These are phyloP conservation scores for Populus hybrid DNA, from an alignment of 441 rosid species.

Conservation along the genomic window DNA sequence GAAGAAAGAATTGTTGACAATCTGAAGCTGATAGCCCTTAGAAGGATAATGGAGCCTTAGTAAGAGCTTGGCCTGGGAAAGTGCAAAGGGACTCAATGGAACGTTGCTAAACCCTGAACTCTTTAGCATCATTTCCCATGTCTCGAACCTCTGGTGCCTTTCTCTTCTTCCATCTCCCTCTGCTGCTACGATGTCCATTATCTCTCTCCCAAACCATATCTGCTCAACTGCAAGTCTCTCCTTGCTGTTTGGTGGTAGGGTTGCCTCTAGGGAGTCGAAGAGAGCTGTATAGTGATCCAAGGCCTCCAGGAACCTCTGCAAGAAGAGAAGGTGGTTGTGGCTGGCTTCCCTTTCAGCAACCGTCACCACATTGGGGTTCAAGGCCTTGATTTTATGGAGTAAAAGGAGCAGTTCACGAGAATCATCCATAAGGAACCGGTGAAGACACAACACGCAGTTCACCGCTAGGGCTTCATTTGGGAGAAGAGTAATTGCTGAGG, in stretches of 20 bases:
- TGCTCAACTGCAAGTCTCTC: conserved; percentile 79
- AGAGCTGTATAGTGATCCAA: conserved; percentile 69
- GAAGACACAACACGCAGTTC: conserved; percentile 70
- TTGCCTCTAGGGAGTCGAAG: conserved; percentile 85
- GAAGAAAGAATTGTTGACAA: conserved; percentile 54
- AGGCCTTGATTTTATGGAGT: conserved; percentile 54
- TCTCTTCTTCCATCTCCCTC: conserved; percentile 59
- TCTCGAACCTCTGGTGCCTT: conserved; percentile 57
- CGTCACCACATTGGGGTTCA: conserved; percentile 75
- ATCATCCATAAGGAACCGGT: conserved; percentile 53
- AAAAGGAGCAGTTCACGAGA: conserved; percentile 51
- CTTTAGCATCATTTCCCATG: conserved; percentile 70
- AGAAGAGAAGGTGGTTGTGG: conserved; percentile 63
- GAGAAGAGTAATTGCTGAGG: conserved; percentile 41
- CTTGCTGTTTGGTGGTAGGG: conserved; percentile 77
- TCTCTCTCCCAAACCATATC: conserved; percentile 84
- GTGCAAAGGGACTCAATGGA: conserved; percentile 35
- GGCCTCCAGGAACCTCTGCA: conserved; percentile 68
- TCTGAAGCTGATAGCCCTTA: conserved; percentile 79
- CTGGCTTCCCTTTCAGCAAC: conserved; percentile 80
- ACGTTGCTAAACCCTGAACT: conserved; percentile 13
- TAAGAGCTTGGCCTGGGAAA: conserved; percentile 90
- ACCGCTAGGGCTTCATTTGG: conserved; percentile 75
- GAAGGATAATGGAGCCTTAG: conserved; percentile 92
- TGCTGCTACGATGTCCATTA: conserved; percentile 58